These are phyloP conservation scores for Aspergillus cristatus DNA, from an alignment of 495 filamentous ascomycete species.

Conservation along the genomic window DNA sequence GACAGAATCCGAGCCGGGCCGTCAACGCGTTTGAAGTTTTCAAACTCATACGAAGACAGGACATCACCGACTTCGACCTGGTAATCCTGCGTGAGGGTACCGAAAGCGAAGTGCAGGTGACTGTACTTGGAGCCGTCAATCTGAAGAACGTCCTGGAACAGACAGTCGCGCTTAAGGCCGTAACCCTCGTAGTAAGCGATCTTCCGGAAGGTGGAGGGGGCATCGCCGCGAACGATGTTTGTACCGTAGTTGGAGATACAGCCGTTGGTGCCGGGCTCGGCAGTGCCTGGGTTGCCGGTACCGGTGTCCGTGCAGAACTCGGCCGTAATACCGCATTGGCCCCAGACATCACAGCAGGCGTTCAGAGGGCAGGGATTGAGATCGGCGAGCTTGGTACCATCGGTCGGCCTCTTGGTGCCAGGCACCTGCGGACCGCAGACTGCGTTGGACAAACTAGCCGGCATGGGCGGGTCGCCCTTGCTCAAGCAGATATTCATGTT, in stretches of 20 bases:
- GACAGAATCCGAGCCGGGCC: constrained; percentile 29
- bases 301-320: constrained; percentile 36
- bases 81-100: constrained; percentile 18
- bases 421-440: constrained; percentile 37
- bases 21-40: constrained; percentile 13
- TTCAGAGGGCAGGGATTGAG: constrained; percentile 22
- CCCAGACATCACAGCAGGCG: constrained; percentile 29
- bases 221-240: constrained; percentile 19
- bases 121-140: constrained; percentile 23
- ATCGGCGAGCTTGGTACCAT: constrained; percentile 8
- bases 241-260: constrained; percentile 43
- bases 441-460: constrained; percentile 22
- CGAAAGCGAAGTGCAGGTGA: constrained; percentile 40
- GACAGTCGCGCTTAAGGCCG: constrained; percentile 12
- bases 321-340: constrained; percentile 36
- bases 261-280: constrained; percentile 21
- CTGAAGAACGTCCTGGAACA: constrained; percentile 7
- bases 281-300: constrained; percentile 29
- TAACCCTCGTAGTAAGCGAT: constrained; percentile 14
- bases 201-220: neutral
- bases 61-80: constrained; percentile 15
- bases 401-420: constrained; percentile 15
- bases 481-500: constrained; percentile 38
- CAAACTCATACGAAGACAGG: constrained; percentile 9
- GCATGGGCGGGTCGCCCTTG: constrained; percentile 38